Conservation (phyloP, 768 basidiomycete genomes). For the Kwoniella shandongensis region DNA sequence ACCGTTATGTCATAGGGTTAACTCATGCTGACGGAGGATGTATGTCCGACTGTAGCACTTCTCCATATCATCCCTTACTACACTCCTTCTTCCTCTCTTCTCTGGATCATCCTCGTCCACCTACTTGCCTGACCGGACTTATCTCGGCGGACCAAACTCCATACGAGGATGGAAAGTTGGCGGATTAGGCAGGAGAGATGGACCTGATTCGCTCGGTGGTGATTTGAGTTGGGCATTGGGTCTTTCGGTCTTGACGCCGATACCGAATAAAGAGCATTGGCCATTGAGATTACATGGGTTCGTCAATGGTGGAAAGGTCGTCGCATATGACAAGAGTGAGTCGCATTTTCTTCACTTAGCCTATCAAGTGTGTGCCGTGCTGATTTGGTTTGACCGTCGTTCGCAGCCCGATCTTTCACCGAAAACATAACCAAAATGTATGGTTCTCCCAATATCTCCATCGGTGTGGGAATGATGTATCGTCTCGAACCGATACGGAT, state of each 20-base stretch:
- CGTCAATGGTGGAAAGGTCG: slow-evolving; percentile 48
- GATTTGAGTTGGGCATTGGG: slow-evolving; percentile 50
- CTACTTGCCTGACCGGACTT: slow-evolving; percentile 70
- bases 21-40: neutral
- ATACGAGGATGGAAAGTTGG: slow-evolving; percentile 60
- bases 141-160: slow-evolving; percentile 86
- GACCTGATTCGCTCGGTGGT: slow-evolving; percentile 51
- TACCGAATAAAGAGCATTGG: slow-evolving; percentile 49
- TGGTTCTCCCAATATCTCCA: slow-evolving; percentile 42
- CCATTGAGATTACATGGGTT: slow-evolving; percentile 47
- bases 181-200: slow-evolving; percentile 46
- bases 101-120: slow-evolving; percentile 46
- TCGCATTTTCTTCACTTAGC: neutral
- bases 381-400: neutral
- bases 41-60: too few relatives aligned
- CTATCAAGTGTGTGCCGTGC: neutral
- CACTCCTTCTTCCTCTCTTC: slow-evolving; percentile 67
- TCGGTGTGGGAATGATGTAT: slow-evolving; percentile 48
- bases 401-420: slow-evolving; percentile 34
- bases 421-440: slow-evolving; percentile 46
- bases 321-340: slow-evolving; percentile 46
- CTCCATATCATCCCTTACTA: slow-evolving; percentile 71
- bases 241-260: slow-evolving; percentile 42
- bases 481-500: slow-evolving; percentile 48
- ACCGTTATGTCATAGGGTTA: slow-evolving; percentile 12